Conservation (phyloP, 2,329 filamentous ascomycete genomes). For the Ustilaginoidea virens region DNA sequence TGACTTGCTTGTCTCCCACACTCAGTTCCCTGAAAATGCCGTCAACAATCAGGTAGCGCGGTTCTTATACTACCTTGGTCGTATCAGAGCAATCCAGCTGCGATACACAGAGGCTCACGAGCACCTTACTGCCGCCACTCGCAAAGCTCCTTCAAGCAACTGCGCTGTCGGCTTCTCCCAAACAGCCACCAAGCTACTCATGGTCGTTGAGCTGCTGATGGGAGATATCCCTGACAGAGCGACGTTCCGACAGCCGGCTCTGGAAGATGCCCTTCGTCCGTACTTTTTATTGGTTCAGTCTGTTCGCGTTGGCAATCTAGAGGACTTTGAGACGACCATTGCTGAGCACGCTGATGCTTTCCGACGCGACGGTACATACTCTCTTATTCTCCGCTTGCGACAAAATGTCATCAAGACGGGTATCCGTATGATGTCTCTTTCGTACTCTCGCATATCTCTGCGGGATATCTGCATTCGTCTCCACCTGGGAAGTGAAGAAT, state of each 20-base stretch:
- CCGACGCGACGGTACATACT: slow-evolving; percentile 89
- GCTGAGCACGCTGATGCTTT: slow-evolving; percentile 70
- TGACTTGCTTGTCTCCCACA: slow-evolving; percentile 88
- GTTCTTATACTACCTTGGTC: slow-evolving; percentile 93
- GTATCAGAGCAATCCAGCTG: slow-evolving; percentile 90
- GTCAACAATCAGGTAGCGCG: slow-evolving; percentile 97
- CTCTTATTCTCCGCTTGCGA: slow-evolving; percentile 79
- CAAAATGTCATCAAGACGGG: slow-evolving; percentile 99
- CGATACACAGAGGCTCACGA: slow-evolving; percentile 95
- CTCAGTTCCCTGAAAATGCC: slow-evolving; percentile 83
- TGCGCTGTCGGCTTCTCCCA: slow-evolving; percentile 91
- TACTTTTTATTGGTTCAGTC: slow-evolving; percentile 92
- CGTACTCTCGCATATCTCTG: slow-evolving; percentile 92
- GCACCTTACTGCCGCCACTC: slow-evolving; percentile 80
- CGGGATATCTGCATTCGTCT: slow-evolving; percentile 94
- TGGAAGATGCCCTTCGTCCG: slow-evolving; percentile 78
- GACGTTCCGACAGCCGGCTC: slow-evolving; percentile 75
- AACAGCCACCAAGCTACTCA: slow-evolving; percentile 86
- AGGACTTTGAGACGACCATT: slow-evolving; percentile 81
- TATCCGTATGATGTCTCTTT: slow-evolving; percentile 97
- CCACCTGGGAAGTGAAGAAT: slow-evolving; percentile 88
- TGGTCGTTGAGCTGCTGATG: slow-evolving; percentile 95
- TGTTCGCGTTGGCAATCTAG: slow-evolving; percentile 88
- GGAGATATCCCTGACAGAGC: slow-evolving; percentile 94
- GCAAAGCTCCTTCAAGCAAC: slow-evolving; percentile 82